Percentiles rank a stretch among this genome's conserved stretches.
Conservation (phyloP, 495 filamentous ascomycete species). For the Tricharina praecox region DNA sequence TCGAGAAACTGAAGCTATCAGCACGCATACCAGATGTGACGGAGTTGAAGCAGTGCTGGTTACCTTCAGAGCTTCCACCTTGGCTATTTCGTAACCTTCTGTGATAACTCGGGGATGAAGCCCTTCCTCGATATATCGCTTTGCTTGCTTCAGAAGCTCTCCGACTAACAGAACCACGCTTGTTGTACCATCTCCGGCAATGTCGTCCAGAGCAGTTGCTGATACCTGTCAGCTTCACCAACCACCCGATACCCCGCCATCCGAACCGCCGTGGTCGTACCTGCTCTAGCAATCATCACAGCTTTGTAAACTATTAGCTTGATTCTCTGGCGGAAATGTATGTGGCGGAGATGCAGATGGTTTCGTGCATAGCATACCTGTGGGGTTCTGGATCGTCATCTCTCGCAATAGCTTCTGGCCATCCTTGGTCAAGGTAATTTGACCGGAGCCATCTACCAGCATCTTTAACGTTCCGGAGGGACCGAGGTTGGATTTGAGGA, state of each 20-base stretch:
- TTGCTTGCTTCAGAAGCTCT: slow-evolving; percentile 93
- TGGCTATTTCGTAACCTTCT: slow-evolving; percentile 93
- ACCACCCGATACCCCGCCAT: not conserved
- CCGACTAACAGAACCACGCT: slow-evolving; percentile 90
- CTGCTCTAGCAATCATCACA: slow-evolving; percentile 93
- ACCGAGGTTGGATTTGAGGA: slow-evolving; percentile 88
- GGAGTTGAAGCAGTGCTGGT: too few relatives aligned
- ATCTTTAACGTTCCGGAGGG: slow-evolving; percentile 94
- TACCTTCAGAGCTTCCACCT: slow-evolving; percentile 81
- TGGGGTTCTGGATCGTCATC: slow-evolving; percentile 51
- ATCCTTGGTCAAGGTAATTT: slow-evolving; percentile 99
- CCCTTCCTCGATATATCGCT: slow-evolving; percentile 83
- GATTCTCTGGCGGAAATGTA: not conserved
- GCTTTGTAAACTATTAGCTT: slow-evolving; percentile 43
- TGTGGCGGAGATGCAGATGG: not conserved
- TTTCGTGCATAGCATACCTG: slow-evolving; percentile 37
- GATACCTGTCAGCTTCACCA: slow-evolving; percentile 1
- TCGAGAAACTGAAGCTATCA: slow-evolving; percentile 60
- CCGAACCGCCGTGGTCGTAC: slow-evolving; percentile 7
- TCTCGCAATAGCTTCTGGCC: slow-evolving; percentile 88
- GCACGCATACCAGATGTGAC: too few relatives aligned
- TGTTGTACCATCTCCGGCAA: slow-evolving; percentile 94
- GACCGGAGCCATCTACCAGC: slow-evolving; percentile 90
- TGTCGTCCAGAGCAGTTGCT: slow-evolving; percentile 95
- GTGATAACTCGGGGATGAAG: slow-evolving; percentile 93